phyloP scores from a whole-genome alignment of 2,329 filamentous ascomycete species.

The Diplodia seriata region DNA sequence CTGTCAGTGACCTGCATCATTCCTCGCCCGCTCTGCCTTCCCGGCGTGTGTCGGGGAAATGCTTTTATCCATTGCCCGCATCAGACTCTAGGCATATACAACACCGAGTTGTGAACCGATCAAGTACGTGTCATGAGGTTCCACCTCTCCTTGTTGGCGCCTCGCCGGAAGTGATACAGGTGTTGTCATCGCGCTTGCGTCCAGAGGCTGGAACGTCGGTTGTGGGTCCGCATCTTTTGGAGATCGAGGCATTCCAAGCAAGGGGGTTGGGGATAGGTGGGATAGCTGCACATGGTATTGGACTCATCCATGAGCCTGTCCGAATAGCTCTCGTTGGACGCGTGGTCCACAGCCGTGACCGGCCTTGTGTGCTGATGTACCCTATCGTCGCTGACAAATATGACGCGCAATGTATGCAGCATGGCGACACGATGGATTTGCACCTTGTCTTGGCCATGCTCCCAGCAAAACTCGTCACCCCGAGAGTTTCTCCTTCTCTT shows the following conservation, averaged over 20 bases:
- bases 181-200: constrained; percentile 9
- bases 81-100: neutral
- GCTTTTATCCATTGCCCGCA: neutral
- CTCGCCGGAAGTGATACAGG: constrained; percentile 10
- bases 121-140: neutral
- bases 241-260: constrained; percentile 1
- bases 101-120: neutral
- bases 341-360: neutral
- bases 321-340: neutral
- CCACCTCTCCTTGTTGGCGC: neutral
- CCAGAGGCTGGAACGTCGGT: constrained; percentile 10
- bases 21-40: neutral
- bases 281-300: neutral
- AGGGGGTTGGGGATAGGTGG: neutral
- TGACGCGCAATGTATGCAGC: neutral
- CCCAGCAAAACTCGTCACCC: neutral
- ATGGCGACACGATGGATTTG: neutral
- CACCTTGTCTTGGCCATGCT: neutral
- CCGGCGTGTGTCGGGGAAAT: neutral
- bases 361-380: neutral
- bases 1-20: neutral
- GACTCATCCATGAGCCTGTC: neutral
- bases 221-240: neutral
- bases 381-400: constrained; percentile 4
- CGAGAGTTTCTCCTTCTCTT: neutral